Conservation (phyloP, 306 rosid species). For the apple (Malus domestica) region DNA sequence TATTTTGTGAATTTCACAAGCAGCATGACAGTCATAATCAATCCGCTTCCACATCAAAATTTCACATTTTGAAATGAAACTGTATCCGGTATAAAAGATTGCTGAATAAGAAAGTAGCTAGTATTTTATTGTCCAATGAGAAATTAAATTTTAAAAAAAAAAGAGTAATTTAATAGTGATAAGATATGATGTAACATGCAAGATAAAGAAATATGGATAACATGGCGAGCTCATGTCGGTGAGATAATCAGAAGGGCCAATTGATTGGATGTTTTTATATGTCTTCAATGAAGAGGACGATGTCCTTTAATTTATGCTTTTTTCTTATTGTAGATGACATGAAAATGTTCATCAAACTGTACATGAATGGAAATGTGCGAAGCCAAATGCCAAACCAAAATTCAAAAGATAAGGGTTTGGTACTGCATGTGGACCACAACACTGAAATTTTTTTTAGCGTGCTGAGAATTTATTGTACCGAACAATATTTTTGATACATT, state of each 20-base stretch:
- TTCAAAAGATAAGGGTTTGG: neutral
- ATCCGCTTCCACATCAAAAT: no score
- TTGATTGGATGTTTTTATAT: constrained; percentile 16
- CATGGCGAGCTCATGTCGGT: no score
- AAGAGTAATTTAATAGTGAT: constrained; percentile 3
- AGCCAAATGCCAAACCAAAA: neutral
- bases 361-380: neutral
- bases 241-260: neutral
- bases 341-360: neutral
- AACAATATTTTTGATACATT: no score
- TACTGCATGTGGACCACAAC: neutral
- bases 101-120: neutral
- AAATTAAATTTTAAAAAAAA: no score
- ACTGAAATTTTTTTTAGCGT: neutral
- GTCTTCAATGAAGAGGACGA: constrained; percentile 20
- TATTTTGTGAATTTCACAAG: neutral
- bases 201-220: neutral
- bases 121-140: neutral
- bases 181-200: constrained; percentile 5
- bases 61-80: neutral
- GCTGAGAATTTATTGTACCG: no score
- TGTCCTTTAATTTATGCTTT: neutral
- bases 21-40: neutral
- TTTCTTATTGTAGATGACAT: neutral
- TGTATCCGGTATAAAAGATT: neutral